Conservation (phyloP, 2,329 filamentous ascomycete species). For the Penicillium rolfsii region DNA sequence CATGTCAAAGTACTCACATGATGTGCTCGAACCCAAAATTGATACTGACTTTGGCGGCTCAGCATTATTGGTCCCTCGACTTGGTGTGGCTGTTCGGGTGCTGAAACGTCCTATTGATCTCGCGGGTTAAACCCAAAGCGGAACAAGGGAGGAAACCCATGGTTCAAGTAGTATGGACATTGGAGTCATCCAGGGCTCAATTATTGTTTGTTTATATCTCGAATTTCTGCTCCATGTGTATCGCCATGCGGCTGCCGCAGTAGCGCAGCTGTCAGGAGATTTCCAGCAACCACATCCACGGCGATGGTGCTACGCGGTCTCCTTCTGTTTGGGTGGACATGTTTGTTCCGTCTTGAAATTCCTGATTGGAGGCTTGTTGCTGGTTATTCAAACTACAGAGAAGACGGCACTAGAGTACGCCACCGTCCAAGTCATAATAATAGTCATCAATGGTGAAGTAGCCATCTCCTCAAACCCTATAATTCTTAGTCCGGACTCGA, state of each 20-base stretch:
- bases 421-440: conserved; percentile 19
- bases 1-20: conserved; percentile 14
- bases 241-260: conserved; percentile 8
- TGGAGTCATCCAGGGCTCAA: background rate
- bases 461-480: background rate
- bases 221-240: background rate
- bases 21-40: background rate
- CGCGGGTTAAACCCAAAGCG: background rate
- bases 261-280: background rate
- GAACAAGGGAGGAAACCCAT: background rate
- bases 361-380: background rate
- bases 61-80: background rate
- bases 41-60: conserved; percentile 13
- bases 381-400: background rate
- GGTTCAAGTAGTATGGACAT: background rate
- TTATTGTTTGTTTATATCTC: background rate
- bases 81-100: background rate
- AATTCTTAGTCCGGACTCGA: background rate
- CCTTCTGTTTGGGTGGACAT: background rate
- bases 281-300: conserved; percentile 8
- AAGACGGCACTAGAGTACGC: conserved; percentile 18
- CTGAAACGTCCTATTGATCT: conserved; percentile 5
- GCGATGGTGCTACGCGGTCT: background rate
- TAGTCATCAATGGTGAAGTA: conserved; percentile 4
- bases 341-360: no score